Evolutionary conservation across 1,139 yeast species (phyloP).

Genomic region (Candida sojae): DNA sequence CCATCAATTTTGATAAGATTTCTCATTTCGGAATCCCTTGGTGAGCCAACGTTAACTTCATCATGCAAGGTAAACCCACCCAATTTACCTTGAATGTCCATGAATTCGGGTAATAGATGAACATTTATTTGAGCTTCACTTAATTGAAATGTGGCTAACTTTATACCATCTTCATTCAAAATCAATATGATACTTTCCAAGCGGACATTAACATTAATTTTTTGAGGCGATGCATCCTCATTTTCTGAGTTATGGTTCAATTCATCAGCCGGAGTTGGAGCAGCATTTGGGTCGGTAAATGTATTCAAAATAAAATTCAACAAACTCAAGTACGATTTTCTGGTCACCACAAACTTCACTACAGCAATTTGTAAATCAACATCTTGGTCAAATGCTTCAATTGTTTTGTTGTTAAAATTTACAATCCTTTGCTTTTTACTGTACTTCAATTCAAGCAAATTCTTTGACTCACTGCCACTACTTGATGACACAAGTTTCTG

Average conservation of each 20-base stretch:
- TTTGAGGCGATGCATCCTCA: slow-evolving; percentile 64
- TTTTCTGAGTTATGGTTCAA: slow-evolving; percentile 64
- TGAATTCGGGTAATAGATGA: slow-evolving; percentile 70
- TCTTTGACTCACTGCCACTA: slow-evolving; percentile 37
- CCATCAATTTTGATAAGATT: slow-evolving; percentile 81
- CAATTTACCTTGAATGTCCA: slow-evolving; percentile 72
- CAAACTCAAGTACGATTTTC: slow-evolving; percentile 76
- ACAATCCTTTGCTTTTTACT: slow-evolving; percentile 62
- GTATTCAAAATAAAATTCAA: slow-evolving; percentile 84
- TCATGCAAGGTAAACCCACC: slow-evolving; percentile 84
- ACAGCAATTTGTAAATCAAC: slow-evolving; percentile 79
- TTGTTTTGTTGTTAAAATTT: slow-evolving; percentile 52
- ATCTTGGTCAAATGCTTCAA: slow-evolving; percentile 78
- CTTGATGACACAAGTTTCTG: slow-evolving; percentile 73
- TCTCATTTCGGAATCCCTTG: slow-evolving; percentile 60
- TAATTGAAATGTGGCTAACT: slow-evolving; percentile 75
- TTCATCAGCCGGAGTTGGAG: slow-evolving; percentile 65
- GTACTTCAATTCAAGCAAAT: slow-evolving; percentile 66
- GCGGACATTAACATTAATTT: slow-evolving; percentile 66
- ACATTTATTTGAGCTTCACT: slow-evolving; percentile 73
- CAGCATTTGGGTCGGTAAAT: slow-evolving; percentile 79
- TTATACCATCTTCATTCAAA: slow-evolving; percentile 80
- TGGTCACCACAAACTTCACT: slow-evolving; percentile 70
- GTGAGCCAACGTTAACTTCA: slow-evolving; percentile 67
- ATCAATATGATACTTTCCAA: slow-evolving; percentile 76